A percentile compares a stretch with the other conserved stretches of the same genome.
Conservation (phyloP, 2,329 filamentous ascomycete species). For the Ceratocystiopsis sp. region DNA sequence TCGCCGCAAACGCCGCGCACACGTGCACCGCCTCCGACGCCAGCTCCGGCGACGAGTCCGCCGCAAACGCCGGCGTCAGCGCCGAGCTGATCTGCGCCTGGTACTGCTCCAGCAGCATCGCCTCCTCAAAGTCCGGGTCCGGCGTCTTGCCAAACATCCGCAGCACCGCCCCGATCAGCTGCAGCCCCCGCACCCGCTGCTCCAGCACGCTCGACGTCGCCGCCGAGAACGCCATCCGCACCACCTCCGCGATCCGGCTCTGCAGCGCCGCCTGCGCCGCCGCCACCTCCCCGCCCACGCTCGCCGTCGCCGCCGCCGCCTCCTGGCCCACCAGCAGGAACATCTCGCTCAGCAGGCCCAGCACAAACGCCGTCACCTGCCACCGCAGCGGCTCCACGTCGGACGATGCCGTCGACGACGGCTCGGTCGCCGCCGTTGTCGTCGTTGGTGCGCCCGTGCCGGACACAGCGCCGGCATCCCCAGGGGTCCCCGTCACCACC, state of each 20-base stretch:
- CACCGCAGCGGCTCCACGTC: slow-evolving; percentile 82
- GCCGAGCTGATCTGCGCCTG: slow-evolving; percentile 97
- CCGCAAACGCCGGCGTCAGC: slow-evolving; percentile 86
- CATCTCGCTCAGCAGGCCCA: slow-evolving; percentile 74
- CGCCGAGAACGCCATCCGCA: slow-evolving; percentile 92
- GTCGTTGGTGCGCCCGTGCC: not conserved
- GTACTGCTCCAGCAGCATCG: slow-evolving; percentile 90
- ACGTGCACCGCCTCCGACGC: slow-evolving; percentile 94
- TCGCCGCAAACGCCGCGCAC: slow-evolving; percentile 93
- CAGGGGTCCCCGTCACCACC: too few relatives aligned
- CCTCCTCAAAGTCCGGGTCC: slow-evolving; percentile 95
- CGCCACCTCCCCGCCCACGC: slow-evolving; percentile 28
- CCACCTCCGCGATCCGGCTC: slow-evolving; percentile 72
- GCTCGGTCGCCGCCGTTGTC: not conserved
- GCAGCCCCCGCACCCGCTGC: slow-evolving; percentile 75
- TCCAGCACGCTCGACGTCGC: slow-evolving; percentile 88
- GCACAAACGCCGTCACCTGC: slow-evolving; percentile 90
- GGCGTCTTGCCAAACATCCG: slow-evolving; percentile 93
- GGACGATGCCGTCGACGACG: slow-evolving; percentile 14
- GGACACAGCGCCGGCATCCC: not conserved
- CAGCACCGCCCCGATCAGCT: slow-evolving; percentile 82
- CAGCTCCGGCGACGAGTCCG: slow-evolving; percentile 87
- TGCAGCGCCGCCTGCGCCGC: slow-evolving; percentile 65
- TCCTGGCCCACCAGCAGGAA: slow-evolving; percentile 66
- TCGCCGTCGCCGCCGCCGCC: slow-evolving; percentile 51